Percentiles rank a stretch among this genome's conserved stretches.
Evolutionary conservation across 2,329 filamentous ascomycete genomes (phyloP).

Genomic region (Dryadomyces quercivorus): DNA sequence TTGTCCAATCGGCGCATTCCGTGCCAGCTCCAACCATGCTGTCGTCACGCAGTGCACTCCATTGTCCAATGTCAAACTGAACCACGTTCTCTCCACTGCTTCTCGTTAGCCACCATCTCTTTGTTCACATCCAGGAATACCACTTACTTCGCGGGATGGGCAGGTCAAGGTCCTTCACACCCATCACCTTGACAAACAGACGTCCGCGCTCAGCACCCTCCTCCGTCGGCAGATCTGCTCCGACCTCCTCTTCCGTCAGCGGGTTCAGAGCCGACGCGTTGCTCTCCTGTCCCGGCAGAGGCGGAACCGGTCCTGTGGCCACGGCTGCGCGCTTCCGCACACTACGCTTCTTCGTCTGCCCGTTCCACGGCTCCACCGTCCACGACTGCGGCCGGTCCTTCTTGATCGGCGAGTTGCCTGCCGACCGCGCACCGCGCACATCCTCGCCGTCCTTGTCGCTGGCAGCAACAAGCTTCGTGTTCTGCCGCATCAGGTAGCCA

Average conservation of each 20-base stretch:
- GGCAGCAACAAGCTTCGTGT: conserved; percentile 93
- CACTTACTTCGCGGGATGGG: conserved; percentile 77
- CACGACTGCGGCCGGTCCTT: conserved; percentile 78
- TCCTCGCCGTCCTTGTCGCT: conserved; percentile 59
- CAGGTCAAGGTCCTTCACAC: conserved; percentile 88
- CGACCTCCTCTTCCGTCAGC: conserved; percentile 56
- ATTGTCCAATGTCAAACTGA: conserved; percentile 95
- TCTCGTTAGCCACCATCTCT: conserved; percentile 1
- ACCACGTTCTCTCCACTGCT: conserved; percentile 78
- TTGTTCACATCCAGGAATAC: not conserved
- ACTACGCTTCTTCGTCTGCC: conserved; percentile 56
- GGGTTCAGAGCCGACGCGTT: conserved; percentile 55
- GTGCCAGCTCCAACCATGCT: conserved; percentile 83
- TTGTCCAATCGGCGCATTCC: conserved; percentile 88
- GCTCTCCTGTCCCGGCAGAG: conserved; percentile 78
- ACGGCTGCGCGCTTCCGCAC: conserved; percentile 42
- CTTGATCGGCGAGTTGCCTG: conserved; percentile 58
- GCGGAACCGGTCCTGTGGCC: conserved; percentile 56
- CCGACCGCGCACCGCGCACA: conserved; percentile 42
- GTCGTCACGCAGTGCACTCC: conserved; percentile 96
- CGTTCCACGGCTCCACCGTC: conserved; percentile 96
- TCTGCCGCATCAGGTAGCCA: conserved; percentile 96
- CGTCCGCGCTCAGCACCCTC: conserved; percentile 81
- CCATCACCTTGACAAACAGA: conserved; percentile 97
- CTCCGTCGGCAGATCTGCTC: conserved; percentile 45